Evolutionary conservation across 805 yeast genomes (phyloP).

Genomic region (Komagataella kurtzmanii): DNA sequence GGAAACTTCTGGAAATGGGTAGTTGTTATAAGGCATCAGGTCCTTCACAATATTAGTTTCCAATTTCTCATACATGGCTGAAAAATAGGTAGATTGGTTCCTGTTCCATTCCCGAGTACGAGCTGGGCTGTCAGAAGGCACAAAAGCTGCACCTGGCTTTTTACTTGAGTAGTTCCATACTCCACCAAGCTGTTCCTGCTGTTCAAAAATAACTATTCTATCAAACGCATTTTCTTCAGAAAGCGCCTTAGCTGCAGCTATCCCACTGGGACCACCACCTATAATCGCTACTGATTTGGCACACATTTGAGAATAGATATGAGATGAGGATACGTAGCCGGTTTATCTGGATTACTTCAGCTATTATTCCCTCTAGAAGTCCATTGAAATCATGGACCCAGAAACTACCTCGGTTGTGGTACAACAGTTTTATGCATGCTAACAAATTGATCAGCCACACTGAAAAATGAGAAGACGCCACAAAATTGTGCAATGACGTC

Average conservation of each 20-base stretch:
- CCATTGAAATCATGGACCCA: too few relatives aligned
- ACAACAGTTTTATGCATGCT: too few relatives aligned
- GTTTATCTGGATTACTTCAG: too few relatives aligned
- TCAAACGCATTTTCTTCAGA: conserved; percentile 16
- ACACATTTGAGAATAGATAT: too few relatives aligned
- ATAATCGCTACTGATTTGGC: conserved; percentile 15
- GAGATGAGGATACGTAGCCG: too few relatives aligned
- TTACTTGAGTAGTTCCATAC: conserved; percentile 18
- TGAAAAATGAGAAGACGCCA: too few relatives aligned
- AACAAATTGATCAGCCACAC: too few relatives aligned
- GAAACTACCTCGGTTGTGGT: too few relatives aligned
- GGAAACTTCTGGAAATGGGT: conserved; percentile 18
- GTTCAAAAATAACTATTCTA: conserved; percentile 16
- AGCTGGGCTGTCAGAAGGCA: conserved; percentile 11
- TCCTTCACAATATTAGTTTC: conserved; percentile 20
- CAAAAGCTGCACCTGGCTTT: conserved; percentile 10
- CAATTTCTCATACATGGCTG: conserved; percentile 21
- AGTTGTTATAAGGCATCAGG: conserved; percentile 17
- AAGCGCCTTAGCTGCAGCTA: conserved; percentile 19
- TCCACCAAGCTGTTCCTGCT: conserved; percentile 18
- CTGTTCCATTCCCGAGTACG: conserved; percentile 1
- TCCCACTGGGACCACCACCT: conserved; percentile 23
- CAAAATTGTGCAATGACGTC: too few relatives aligned
- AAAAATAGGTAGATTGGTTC: conserved; percentile 10
- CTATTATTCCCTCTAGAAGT: too few relatives aligned